Evolutionary conservation across 768 basidiomycete genomes (phyloP).

Genomic region (Tubosaeta sp.): DNA sequence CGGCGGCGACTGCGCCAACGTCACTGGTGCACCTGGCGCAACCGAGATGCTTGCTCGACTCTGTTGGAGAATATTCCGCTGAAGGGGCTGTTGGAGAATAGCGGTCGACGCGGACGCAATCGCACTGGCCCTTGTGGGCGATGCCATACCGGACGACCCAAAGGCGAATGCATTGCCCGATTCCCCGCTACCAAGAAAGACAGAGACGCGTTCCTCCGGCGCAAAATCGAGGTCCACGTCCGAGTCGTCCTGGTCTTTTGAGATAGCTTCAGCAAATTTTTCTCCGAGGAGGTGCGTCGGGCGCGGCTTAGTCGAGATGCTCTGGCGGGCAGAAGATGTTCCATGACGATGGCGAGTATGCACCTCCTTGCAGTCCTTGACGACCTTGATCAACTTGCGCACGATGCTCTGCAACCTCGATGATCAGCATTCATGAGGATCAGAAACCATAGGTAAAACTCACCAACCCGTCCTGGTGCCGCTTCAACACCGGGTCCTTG

Average conservation of each 20-base stretch:
- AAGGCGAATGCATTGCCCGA: constrained; percentile 43
- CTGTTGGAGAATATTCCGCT: constrained; percentile 47
- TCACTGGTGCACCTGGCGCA: constrained; percentile 14
- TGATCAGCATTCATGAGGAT: constrained; percentile 2
- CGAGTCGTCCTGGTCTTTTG: constrained; percentile 51
- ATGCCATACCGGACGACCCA: constrained; percentile 22
- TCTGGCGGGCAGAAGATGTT: constrained; percentile 29
- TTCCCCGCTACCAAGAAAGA: constrained; percentile 36
- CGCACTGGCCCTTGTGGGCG: constrained; percentile 41
- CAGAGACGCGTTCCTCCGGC: constrained; percentile 42
- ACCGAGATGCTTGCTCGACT: constrained; percentile 34
- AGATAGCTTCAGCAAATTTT: constrained; percentile 58
- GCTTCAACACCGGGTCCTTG: constrained; percentile 64
- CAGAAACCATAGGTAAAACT: constrained; percentile 25
- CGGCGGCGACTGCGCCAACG: constrained; percentile 33
- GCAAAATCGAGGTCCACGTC: constrained; percentile 79
- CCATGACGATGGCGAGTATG: constrained; percentile 43
- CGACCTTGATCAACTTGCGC: constrained; percentile 76
- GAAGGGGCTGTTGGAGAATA: constrained; percentile 61
- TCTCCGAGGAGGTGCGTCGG: constrained; percentile 53
- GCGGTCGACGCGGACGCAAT: constrained; percentile 55
- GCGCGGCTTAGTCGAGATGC: constrained; percentile 29
- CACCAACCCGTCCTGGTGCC: constrained; percentile 68
- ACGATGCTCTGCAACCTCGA: constrained; percentile 59
- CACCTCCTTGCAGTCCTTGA: constrained; percentile 72